These are phyloP conservation scores for Pleodorina starrii DNA, from an alignment of 139 green algal species.

Conservation along the genomic window DNA sequence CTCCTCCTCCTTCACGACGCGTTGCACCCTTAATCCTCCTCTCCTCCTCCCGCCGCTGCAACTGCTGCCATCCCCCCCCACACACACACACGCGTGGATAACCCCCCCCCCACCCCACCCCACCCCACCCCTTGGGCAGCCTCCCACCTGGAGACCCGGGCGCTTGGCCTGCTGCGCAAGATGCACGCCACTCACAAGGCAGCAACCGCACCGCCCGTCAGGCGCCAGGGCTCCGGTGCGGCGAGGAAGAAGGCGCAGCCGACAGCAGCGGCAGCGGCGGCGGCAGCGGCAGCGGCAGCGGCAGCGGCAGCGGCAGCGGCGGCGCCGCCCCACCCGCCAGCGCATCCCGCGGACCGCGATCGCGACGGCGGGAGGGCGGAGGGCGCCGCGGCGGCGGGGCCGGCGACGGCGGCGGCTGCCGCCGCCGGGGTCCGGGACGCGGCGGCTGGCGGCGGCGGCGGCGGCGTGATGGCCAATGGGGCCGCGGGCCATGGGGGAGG, in stretches of 20 bases:
- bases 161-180: constrained; percentile 85
- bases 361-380: neutral
- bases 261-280: neutral
- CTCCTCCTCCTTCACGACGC: too few relatives aligned
- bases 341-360: neutral
- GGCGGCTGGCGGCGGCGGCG: neutral
- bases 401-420: neutral
- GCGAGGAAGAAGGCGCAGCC: neutral
- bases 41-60: too few relatives aligned
- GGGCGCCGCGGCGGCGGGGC: neutral
- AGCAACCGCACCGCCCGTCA: constrained; percentile 23
- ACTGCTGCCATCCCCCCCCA: too few relatives aligned
- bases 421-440: neutral
- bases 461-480: neutral
- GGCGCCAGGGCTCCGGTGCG: neutral
- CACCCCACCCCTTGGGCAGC: too few relatives aligned
- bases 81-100: too few relatives aligned
- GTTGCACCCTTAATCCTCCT: too few relatives aligned
- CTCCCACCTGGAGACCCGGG: constrained; percentile 91
- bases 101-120: too few relatives aligned
- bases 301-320: neutral
- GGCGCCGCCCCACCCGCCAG: neutral
- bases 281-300: neutral
- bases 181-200: constrained; percentile 61
- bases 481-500: neutral